These are phyloP conservation scores for Mucor irregularis DNA, from an alignment of 371 early-diverging fungal genomes.

Conservation along the genomic window DNA sequence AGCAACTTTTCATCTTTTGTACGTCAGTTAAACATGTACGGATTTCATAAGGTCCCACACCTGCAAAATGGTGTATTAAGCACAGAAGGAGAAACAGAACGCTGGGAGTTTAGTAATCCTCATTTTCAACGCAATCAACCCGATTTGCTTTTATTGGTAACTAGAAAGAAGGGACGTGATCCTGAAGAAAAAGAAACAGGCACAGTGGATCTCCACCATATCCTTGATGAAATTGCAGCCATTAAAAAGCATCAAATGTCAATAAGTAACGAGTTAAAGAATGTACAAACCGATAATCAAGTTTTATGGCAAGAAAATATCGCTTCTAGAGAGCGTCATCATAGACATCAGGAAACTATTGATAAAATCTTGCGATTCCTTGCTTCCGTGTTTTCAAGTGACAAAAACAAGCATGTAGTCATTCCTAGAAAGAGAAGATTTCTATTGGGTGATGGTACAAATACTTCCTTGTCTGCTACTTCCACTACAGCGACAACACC, in stretches of 20 bases:
- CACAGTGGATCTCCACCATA: constrained; percentile 57
- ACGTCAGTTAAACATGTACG: constrained; percentile 94
- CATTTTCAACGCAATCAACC: constrained; percentile 60
- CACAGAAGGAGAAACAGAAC: constrained; percentile 60
- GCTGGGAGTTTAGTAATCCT: constrained; percentile 64
- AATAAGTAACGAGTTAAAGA: constrained; percentile 83
- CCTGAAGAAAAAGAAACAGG: constrained; percentile 55
- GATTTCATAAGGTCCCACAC: constrained; percentile 82
- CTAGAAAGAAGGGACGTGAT: constrained; percentile 55
- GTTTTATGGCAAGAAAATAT: constrained; percentile 87
- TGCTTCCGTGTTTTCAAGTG: constrained; percentile 74
- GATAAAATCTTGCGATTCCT: constrained; percentile 86
- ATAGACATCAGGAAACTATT: constrained; percentile 88
- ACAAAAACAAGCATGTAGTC: constrained; percentile 55
- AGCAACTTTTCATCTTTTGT: constrained; percentile 94
- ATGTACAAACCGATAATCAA: constrained; percentile 86
- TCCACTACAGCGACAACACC: neutral
- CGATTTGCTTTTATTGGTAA: constrained; percentile 56
- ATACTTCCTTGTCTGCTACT: no score
- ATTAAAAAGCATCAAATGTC: constrained; percentile 89
- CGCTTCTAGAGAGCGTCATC: constrained; percentile 73
- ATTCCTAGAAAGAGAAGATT: constrained; percentile 58
- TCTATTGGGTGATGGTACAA: constrained; percentile 41
- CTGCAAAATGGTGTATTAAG: constrained; percentile 76
- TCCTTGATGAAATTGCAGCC: constrained; percentile 82